Evolutionary conservation across 768 basidiomycete species (phyloP).

Genomic region (Kwoniella botswanensis): DNA sequence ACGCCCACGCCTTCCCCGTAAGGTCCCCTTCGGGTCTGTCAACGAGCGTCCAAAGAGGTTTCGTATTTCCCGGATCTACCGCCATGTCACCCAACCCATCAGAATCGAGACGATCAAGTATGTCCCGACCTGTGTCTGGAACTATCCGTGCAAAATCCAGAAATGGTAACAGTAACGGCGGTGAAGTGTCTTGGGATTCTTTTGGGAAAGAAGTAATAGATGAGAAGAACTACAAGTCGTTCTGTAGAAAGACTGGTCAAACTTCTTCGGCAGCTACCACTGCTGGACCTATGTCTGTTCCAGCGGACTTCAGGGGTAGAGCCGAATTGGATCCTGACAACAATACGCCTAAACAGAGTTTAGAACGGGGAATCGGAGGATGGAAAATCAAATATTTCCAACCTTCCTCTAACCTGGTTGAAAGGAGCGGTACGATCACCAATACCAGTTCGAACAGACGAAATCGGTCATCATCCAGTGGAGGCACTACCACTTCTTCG

Average conservation of each 20-base stretch:
- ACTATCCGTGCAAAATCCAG: constrained; percentile 42
- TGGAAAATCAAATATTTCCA: constrained; percentile 43
- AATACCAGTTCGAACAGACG: not conserved
- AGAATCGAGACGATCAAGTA: constrained; percentile 10
- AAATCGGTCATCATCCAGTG: constrained; percentile 18
- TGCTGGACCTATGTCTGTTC: constrained; percentile 15
- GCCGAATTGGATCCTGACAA: constrained; percentile 7
- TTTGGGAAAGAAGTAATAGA: constrained; percentile 38
- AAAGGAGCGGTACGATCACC: constrained; percentile 15
- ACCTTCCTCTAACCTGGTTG: constrained; percentile 15
- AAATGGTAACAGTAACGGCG: not conserved
- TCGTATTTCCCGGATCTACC: constrained; percentile 34
- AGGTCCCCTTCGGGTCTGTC: constrained; percentile 32
- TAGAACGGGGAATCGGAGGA: constrained; percentile 35
- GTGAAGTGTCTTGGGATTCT: constrained; percentile 44
- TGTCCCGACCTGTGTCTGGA: constrained; percentile 34
- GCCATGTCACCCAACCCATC: constrained; percentile 22
- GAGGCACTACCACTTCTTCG: not conserved
- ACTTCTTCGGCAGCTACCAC: not conserved
- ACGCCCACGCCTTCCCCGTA: constrained; percentile 44
- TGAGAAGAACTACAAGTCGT: constrained; percentile 23
- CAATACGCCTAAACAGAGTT: constrained; percentile 44
- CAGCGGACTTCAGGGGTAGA: constrained; percentile 9
- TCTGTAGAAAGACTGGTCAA: constrained; percentile 2
- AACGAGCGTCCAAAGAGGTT: constrained; percentile 34